Evolutionary conservation across 768 basidiomycete genomes (phyloP), one percentile per base, ranked within the genome.

Genomic region (Russula earlei): DNA sequence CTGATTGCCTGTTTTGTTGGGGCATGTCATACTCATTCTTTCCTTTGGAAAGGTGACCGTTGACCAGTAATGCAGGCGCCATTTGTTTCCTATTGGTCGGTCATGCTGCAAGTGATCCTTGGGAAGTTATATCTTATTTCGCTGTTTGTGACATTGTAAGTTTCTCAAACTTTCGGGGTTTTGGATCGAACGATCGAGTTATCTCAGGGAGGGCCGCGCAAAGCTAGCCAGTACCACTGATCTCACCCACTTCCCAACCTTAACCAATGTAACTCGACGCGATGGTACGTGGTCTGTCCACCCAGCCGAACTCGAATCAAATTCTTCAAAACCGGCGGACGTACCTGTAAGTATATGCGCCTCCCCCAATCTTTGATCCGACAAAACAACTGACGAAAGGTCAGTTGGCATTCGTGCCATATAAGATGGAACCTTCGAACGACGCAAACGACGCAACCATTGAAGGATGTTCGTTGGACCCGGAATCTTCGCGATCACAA

Each of bases 121-220:
- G 67, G 67, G 4, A 68, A 68, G 50, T 55, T 68, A 34, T 68
- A 68, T 52, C 64, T 67, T 0, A 67, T 68, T 20, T 68, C 67
- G 1, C 56, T 68, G 0, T 67, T 68, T 14, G 63, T 63, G 19
- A 67, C 65, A 7, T 43, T 68, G 67, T 67, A 46, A 36, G 67
- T 58, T n/a, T 41, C 20, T 44, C 25, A n/a, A n/a, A n/a, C 12
- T n/a, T 12, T 27, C 4, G 2, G 4, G 8, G 40, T 34, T 2
- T 17, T n/a, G 22, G 36, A 17, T 31, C 2, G 19, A 17, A 27
- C 10, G 6, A 37, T 17, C 6, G 14, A 6, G n/a, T 29, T 29
- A 5, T 3, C 15, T 11, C 9, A 58, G 57, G 47, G 52, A 58
- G n/a, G 47, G 20, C 19, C 57, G 57, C 10, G 57, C 52, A 25